Evolutionary conservation across 768 basidiomycete species (phyloP).

Genomic region (Pisolithus albus): DNA sequence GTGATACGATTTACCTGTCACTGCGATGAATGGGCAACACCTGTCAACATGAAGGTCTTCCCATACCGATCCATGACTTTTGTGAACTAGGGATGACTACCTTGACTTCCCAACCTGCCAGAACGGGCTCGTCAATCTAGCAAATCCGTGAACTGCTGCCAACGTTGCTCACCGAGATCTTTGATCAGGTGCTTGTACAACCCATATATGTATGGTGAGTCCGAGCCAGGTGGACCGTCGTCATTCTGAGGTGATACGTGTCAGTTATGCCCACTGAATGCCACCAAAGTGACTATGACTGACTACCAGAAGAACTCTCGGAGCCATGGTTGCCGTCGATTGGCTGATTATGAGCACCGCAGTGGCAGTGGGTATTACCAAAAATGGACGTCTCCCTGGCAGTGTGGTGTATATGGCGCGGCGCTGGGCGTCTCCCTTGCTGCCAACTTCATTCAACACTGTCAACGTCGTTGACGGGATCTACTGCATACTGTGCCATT

Average conservation of each 20-base stretch:
- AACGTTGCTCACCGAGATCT: slow-evolving; percentile 44
- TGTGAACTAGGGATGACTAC: slow-evolving; percentile 77
- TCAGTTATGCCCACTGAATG: slow-evolving; percentile 1
- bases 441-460: neutral
- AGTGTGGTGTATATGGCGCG: no score
- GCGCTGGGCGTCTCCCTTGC: no score
- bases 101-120: slow-evolving; percentile 67
- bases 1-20: slow-evolving; percentile 69
- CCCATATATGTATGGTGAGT: slow-evolving; percentile 72
- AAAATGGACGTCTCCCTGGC: neutral
- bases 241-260: slow-evolving; percentile 52
- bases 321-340: neutral
- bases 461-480: neutral
- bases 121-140: slow-evolving; percentile 1
- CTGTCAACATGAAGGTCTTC: neutral
- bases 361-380: neutral
- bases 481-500: neutral
- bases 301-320: slow-evolving; percentile 39
- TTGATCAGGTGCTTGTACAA: slow-evolving; percentile 56
- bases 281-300: slow-evolving; percentile 15
- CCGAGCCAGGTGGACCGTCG: slow-evolving; percentile 69
- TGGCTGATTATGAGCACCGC: no score
- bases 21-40: neutral
- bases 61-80: slow-evolving; percentile 81
- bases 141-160: neutral